Conservation (phyloP, 1,284 basidiomycete genomes). For the Taiwanofungus camphoratus region DNA sequence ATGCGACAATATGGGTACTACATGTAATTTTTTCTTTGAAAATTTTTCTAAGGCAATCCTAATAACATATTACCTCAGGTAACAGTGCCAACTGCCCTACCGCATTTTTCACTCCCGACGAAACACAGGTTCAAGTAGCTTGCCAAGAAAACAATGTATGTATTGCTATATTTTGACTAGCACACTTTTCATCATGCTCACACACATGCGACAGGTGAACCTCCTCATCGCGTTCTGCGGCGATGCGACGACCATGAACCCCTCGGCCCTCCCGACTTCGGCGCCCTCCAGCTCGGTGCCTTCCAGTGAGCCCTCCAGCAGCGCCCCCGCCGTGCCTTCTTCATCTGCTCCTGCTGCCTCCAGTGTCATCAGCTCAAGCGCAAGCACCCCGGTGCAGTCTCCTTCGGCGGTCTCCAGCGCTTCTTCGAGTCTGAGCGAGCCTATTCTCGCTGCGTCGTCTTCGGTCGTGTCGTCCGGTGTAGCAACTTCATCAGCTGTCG, state of each 20-base stretch:
- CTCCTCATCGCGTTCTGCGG: conserved; percentile 31
- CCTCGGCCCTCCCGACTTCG: background rate
- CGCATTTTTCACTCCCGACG: conserved; percentile 36
- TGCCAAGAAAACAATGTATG: conserved; percentile 30
- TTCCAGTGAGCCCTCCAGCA: conserved; percentile 4
- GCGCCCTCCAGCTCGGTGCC: conserved; percentile 1
- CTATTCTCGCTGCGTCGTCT: background rate
- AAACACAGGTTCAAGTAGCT: conserved; percentile 36
- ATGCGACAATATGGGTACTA: conserved; percentile 29
- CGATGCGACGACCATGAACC: conserved; percentile 13
- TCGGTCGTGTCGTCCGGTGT: background rate
- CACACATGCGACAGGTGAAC: conserved; percentile 18
- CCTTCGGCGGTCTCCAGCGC: background rate
- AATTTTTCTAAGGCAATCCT: background rate
- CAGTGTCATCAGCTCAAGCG: background rate
- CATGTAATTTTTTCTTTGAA: conserved; percentile 20
- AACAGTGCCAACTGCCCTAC: conserved; percentile 22
- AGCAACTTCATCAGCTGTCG: background rate
- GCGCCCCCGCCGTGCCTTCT: background rate
- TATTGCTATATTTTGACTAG: background rate
- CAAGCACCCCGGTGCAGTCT: conserved; percentile 1
- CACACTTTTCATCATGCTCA: background rate
- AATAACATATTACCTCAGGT: conserved; percentile 18
- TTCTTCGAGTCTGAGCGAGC: background rate
- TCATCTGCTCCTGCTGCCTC: background rate